phyloP scores from a whole-genome alignment of 2,329 filamentous ascomycete genomes.

The Cordyceps cicadae region DNA sequence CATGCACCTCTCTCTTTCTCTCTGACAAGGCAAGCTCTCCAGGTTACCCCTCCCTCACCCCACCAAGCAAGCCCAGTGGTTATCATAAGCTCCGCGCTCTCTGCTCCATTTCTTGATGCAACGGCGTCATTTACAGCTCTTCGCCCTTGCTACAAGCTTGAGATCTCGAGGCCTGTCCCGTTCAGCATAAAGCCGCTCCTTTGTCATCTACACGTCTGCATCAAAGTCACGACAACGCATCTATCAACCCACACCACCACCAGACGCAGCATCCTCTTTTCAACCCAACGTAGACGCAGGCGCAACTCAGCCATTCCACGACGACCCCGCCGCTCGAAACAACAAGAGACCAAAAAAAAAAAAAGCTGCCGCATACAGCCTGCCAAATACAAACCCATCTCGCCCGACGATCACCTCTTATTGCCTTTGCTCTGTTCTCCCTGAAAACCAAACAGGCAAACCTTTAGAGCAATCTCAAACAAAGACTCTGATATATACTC shows the following conservation, averaged over 20 bases:
- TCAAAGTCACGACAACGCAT: background rate
- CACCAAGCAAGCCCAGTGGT: background rate
- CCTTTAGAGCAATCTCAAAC: background rate
- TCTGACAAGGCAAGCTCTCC: background rate
- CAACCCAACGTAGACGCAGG: background rate
- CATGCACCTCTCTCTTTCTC: too few species aligned
- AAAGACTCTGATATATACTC: background rate
- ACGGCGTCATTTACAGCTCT: background rate
- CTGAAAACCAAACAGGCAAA: background rate
- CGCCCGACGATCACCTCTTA: too few species aligned
- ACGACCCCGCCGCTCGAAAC: constrained; percentile 10
- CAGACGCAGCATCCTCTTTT: background rate
- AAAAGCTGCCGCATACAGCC: background rate
- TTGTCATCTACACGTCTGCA: too few species aligned
- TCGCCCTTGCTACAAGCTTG: too few species aligned
- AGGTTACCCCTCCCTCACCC: background rate
- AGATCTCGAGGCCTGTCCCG: too few species aligned
- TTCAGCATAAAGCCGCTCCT: too few species aligned
- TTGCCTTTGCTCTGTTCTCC: background rate
- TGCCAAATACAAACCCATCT: background rate
- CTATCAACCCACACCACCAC: background rate
- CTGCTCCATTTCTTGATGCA: background rate
- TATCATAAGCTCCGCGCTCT: background rate
- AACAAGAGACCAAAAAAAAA: background rate
- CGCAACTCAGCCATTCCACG: background rate